Evolutionary conservation across 345 rosid genomes (phyloP).

Genomic region (Firmiana major): DNA sequence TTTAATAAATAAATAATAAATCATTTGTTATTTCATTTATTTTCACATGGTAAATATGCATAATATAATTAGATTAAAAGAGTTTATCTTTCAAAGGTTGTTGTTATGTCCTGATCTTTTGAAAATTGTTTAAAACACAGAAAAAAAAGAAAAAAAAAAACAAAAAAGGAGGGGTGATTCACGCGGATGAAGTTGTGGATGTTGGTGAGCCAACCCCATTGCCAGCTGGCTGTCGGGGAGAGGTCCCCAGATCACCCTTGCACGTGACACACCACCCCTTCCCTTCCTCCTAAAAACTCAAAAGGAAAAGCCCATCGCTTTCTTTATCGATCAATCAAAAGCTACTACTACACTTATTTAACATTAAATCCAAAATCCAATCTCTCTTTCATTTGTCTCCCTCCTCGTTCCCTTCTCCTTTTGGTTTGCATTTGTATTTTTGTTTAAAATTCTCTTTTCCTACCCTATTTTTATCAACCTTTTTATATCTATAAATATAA

Average conservation of each 20-base stretch:
- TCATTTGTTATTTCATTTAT: too few relatives aligned
- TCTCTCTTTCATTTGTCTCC: constrained; percentile 6
- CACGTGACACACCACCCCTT: constrained; percentile 60
- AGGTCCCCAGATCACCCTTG: constrained; percentile 40
- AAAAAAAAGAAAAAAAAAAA: neutral
- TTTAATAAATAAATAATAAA: too few relatives aligned
- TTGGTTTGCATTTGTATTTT: neutral
- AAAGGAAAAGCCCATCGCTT: constrained; percentile 4
- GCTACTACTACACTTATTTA: neutral
- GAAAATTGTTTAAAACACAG: neutral
- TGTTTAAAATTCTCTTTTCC: constrained; percentile 10
- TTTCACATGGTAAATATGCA: too few relatives aligned
- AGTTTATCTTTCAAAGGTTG: too few relatives aligned
- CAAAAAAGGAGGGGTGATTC: constrained; percentile 20
- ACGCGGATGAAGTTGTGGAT: constrained; percentile 39
- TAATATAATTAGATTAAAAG: neutral
- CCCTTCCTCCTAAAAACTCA: neutral
- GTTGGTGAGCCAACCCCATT: constrained; percentile 43
- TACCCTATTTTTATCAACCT: constrained; percentile 12
- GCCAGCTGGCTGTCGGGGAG: constrained; percentile 55
- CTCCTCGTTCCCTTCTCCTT: neutral
- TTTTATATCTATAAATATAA: neutral
- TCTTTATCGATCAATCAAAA: neutral
- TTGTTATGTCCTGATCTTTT: neutral
- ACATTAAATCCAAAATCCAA: constrained; percentile 4